phyloP scores from a whole-genome alignment of 345 rosid species.

The Mercurialis annua region DNA sequence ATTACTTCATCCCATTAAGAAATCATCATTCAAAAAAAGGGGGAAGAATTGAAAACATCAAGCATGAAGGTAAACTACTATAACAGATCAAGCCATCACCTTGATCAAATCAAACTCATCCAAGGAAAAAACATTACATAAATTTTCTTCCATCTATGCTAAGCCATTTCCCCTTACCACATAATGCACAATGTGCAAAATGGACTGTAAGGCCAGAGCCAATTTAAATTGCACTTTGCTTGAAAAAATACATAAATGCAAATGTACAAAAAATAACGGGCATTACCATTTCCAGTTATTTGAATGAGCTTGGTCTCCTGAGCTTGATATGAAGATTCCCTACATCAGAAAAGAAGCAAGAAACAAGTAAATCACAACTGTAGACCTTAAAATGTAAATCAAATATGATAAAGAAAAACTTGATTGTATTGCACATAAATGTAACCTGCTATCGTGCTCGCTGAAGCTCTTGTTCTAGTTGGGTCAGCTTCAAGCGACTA shows the following conservation, averaged over 20 bases:
- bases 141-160: no score
- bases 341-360: slow-evolving; percentile 19
- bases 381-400: neutral
- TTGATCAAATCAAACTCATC: no score
- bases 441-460: slow-evolving; percentile 95
- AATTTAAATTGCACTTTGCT: no score
- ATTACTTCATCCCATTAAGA: no score
- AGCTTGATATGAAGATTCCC: slow-evolving; percentile 95
- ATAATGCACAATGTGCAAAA: neutral
- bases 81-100: no score
- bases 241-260: neutral
- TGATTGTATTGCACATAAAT: slow-evolving; percentile 14
- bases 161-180: no score
- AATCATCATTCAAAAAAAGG: no score
- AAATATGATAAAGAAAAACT: neutral
- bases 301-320: slow-evolving; percentile 92
- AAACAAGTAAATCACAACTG: neutral
- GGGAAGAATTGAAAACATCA: no score
- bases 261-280: slow-evolving; percentile 8
- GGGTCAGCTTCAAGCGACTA: slow-evolving; percentile 93
- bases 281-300: slow-evolving; percentile 89
- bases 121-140: no score
- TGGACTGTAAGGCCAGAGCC: neutral
- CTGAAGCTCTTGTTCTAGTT: slow-evolving; percentile 96
- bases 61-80: no score